phyloP scores from a whole-genome alignment of 208 protist genomes.

The Leishmania major region DNA sequence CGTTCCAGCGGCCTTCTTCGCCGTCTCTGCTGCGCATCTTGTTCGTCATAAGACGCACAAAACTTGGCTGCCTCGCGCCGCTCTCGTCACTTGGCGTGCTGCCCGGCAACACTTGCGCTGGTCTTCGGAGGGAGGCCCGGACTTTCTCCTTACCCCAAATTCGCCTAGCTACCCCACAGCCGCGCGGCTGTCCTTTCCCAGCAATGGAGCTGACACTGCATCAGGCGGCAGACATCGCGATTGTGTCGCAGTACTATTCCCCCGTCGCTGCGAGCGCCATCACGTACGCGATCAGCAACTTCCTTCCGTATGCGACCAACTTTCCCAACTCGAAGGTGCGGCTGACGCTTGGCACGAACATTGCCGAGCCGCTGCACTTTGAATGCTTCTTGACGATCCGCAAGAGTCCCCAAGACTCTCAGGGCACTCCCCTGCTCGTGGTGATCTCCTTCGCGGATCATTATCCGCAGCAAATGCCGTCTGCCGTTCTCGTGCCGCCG shows the following conservation, averaged over 20 bases:
- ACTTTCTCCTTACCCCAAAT: not conserved
- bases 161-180: not conserved
- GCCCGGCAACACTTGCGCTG: not conserved
- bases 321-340: conserved; percentile 42
- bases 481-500: conserved; percentile 33
- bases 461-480: conserved; percentile 37
- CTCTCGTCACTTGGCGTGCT: not conserved
- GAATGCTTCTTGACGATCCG: conserved; percentile 34
- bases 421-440: conserved; percentile 27
- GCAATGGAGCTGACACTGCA: conserved; percentile 30
- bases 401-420: not conserved
- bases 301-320: conserved; percentile 55
- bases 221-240: conserved; percentile 31
- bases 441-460: conserved; percentile 35
- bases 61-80: not conserved
- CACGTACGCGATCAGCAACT: conserved; percentile 45
- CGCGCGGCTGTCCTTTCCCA: not conserved
- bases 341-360: conserved; percentile 22
- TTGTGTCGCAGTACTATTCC: conserved; percentile 32
- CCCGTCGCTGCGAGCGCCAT: conserved; percentile 39
- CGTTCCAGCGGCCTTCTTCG: not conserved
- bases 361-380: conserved; percentile 29
- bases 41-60: not conserved
- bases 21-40: not conserved
- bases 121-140: not conserved